Base-by-base conservation (phyloP, 2,329 filamentous ascomycete species). In the Scorias spongiosa region DNA sequence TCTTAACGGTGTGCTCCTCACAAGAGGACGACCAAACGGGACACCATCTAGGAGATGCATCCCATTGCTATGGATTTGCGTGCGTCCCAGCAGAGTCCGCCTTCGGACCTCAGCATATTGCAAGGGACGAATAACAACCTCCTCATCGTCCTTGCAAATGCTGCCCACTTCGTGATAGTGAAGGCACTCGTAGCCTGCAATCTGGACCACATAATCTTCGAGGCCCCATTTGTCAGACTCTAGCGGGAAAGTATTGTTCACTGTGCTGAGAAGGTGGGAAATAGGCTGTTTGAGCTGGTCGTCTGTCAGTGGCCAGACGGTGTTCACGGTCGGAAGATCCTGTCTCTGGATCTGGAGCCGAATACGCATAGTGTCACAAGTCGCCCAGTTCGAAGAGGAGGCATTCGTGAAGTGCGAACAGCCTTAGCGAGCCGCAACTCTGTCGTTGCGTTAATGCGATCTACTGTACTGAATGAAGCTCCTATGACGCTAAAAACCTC, bases 171-270 rank as follows among this genome's bases (percentile, higher is more conserved):
- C 70, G 58, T 85, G 81, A 55, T 85, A 96, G 64, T 95, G 89
- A 45, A 95, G 65, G 54, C 85, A 91, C 63, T 96, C 89, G 51
- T 84, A 95, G 39, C 75, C 78, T 14, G 63, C 67, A 2, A 94
- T 71, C 62, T 93, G 84, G 28, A 94, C 84, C 8, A 75, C 75
- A 61, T 96, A 96, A 59, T 95, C 85, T 56, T 95, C 88, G 2
- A 94, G 65, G 0, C 85, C 86, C 85, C 86, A 94, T 47, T 86
- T 71, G 36, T 72, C 71, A 45, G 80, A 78, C 65, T 94, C 87
- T 0, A 96, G 75, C 0, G 88, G 87, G 2, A 95, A 68, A 12
- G 83, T 72, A 38, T 84, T 76, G 62, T 93, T 88, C 51, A 95
- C 70, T 48, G 85, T 75, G 49, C 83, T 77, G 32, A 95, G 69